Percentiles rank a stretch among this genome's conserved stretches.
phyloP scores from a whole-genome alignment of 306 rosid species.

The Sophora flavescens region DNA sequence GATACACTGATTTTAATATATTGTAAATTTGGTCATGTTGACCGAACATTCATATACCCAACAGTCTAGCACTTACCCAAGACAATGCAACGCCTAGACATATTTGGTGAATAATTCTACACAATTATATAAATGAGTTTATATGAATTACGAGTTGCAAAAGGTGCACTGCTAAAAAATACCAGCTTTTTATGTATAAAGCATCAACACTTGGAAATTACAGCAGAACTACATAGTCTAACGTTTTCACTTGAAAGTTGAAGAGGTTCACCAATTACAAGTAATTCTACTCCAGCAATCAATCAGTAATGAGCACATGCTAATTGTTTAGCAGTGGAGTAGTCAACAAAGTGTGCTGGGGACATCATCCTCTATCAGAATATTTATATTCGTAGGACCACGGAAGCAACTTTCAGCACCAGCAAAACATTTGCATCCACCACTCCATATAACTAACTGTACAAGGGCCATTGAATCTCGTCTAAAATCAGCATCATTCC shows the following conservation, averaged over 20 bases:
- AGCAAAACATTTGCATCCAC: conserved; percentile 14
- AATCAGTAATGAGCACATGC: neutral
- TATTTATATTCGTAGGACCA: conserved; percentile 31
- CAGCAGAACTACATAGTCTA: neutral
- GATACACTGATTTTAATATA: neutral
- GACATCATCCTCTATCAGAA: neutral
- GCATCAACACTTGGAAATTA: neutral
- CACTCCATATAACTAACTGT: conserved; percentile 15
- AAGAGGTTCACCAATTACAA: neutral
- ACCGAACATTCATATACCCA: no score
- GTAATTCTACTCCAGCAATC: conserved; percentile 8
- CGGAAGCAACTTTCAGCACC: conserved; percentile 16
- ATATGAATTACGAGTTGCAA: neutral
- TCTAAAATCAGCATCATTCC: neutral
- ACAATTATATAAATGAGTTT: neutral
- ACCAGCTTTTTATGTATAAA: neutral
- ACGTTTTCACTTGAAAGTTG: neutral
- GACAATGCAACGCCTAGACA: neutral
- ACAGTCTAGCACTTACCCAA: neutral
- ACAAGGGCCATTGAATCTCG: neutral
- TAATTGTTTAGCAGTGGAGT: neutral
- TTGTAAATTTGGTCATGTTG: neutral
- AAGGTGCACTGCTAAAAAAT: neutral
- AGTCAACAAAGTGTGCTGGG: neutral
- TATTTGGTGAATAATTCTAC: neutral